phyloP scores from a whole-genome alignment of 139 green algal genomes.

The Tetradesmus obliquus region DNA sequence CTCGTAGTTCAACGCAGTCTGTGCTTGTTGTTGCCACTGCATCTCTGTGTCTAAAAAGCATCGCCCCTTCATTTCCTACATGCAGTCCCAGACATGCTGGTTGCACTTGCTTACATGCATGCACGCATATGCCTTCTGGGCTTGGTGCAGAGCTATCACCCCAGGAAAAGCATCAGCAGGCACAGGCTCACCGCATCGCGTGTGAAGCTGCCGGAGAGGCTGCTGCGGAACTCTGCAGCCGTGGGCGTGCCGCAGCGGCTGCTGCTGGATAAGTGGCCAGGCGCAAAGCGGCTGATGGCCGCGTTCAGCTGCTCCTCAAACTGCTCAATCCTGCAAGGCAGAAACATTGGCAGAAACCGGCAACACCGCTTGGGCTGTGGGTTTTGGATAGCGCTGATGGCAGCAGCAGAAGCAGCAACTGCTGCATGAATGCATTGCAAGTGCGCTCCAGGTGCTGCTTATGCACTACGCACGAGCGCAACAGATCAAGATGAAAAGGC shows the following conservation, averaged over 20 bases:
- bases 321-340: slow-evolving; percentile 27
- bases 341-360: background rate
- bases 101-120: too few relatives aligned
- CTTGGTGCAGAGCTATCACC: background rate
- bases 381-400: too few relatives aligned
- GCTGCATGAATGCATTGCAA: background rate
- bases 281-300: slow-evolving; percentile 37
- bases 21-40: too few relatives aligned
- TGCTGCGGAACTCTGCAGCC: background rate
- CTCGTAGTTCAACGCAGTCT: too few relatives aligned
- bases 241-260: background rate
- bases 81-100: too few relatives aligned
- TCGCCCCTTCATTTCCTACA: too few relatives aligned
- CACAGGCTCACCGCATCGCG: background rate
- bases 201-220: background rate
- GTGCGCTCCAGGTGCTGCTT: too few relatives aligned
- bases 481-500: background rate
- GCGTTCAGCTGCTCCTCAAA: slow-evolving; percentile 44
- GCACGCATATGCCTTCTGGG: too few relatives aligned
- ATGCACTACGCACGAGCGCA: background rate
- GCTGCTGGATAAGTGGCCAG: background rate
- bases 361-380: background rate
- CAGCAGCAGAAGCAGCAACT: background rate
- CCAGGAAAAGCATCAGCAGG: background rate
- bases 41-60: too few relatives aligned